Conservation (phyloP, 2,329 filamentous ascomycete species). For the Aspergillus sp. region DNA sequence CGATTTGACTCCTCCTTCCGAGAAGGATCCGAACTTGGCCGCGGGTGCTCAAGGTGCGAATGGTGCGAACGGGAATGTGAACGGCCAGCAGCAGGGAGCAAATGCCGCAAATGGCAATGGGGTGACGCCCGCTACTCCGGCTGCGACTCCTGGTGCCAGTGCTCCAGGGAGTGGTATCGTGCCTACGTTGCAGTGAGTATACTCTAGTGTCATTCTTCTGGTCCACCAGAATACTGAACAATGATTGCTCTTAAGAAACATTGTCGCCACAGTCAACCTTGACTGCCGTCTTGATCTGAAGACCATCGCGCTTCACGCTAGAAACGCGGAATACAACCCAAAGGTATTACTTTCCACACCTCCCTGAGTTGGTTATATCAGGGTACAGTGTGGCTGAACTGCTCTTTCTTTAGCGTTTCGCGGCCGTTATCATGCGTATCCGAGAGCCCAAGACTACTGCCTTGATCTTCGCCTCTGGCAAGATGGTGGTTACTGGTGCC, state of each 20-base stretch:
- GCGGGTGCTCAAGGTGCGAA: conserved; percentile 48
- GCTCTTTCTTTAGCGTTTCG: conserved; percentile 74
- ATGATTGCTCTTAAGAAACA: conserved; percentile 67
- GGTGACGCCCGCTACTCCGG: conserved; percentile 86
- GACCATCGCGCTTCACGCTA: conserved; percentile 96
- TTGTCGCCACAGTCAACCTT: conserved; percentile 97
- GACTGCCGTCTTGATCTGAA: conserved; percentile 97
- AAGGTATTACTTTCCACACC: conserved; percentile 66
- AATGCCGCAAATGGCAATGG: conserved; percentile 68
- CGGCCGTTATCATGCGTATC: conserved; percentile 99
- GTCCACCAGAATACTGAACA: conserved; percentile 52
- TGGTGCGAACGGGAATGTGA: conserved; percentile 49
- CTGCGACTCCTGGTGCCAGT: conserved; percentile 81
- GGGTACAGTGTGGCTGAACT: conserved; percentile 47
- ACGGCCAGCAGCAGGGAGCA: conserved; percentile 56
- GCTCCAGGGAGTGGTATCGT: conserved; percentile 85
- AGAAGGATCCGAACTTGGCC: conserved; percentile 59
- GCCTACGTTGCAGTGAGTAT: conserved; percentile 95
- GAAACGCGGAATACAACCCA: conserved; percentile 98
- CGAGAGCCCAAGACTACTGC: conserved; percentile 98
- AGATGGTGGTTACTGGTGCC: conserved; percentile 98
- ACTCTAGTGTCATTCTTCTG: conserved; percentile 42
- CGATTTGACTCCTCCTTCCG: conserved; percentile 76
- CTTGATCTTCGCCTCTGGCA: conserved; percentile 95
- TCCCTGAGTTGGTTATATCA: conserved; percentile 33